Base-by-base conservation (phyloP, 2,329 filamentous ascomycete species). In the Neurospora sp. region DNA sequence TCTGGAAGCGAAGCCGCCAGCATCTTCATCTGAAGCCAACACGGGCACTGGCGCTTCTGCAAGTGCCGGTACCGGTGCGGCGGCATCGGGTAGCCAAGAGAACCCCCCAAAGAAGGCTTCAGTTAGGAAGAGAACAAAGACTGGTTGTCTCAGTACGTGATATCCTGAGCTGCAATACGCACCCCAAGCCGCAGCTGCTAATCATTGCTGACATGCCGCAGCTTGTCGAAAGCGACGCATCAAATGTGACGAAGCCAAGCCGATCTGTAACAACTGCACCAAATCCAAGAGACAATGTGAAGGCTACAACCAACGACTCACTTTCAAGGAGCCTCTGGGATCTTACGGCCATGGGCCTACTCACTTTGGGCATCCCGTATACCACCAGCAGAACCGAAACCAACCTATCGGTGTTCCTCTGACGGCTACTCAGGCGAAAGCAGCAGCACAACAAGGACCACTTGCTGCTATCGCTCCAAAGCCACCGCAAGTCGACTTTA, bases 151-250 rank as follows among this genome's bases (percentile, higher is more conserved):
- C 71, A 97, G 91, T 93, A 85, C 79, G 90, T 84, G 67, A 28
- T 57, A 8, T 67, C 23, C 23, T 12, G 23, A 57, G 23, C 46
- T 57, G 23, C 46, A 3, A 43, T 66, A 39, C 23, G 15, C 5
- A 37, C 65, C 43, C 28, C 41, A 11, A 67, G 23, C 57, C 23
- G 66, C 62, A 68, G 57, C 69, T 68, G n/a, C 69, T 71, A 67
- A 41, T 43, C 17, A 66, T 38, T 70, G 36, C 66, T 66, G 67
- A 40, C 66, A 70, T 71, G 74, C 68, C 72, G 73, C 65, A 94
- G 92, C 96, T 70, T 99, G 96, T 81, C 91, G 96, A 73, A 95
- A 92, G 81, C 90, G 96, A 68, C 91, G 96, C 72, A 98, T 99
- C 81, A 99, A 98, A 81, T 99, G 96, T 80, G 96, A 96, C 72